phyloP scores from a whole-genome alignment of 768 basidiomycete genomes.

The Hygrocybe punicea region DNA sequence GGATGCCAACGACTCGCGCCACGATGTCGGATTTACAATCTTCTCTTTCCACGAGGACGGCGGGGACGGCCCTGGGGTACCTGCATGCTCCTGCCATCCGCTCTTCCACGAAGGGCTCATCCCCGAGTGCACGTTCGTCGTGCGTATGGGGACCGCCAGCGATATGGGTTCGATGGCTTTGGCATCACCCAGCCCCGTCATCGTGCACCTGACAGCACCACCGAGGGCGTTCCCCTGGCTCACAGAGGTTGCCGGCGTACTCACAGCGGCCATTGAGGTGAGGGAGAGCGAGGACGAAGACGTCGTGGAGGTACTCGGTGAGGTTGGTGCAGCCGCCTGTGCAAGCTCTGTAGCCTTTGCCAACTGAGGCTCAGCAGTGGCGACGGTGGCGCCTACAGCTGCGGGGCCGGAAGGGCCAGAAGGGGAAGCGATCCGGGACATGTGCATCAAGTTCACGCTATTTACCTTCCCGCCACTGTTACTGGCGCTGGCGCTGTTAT shows the following conservation, averaged over 20 bases:
- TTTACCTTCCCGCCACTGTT: conserved; percentile 43
- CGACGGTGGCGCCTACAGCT: background rate
- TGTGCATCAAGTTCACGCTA: conserved; percentile 42
- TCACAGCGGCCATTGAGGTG: conserved; percentile 35
- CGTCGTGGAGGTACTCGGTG: conserved; percentile 32
- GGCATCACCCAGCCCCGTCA: background rate
- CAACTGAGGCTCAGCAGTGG: conserved; percentile 14
- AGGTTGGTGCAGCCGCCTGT: conserved; percentile 16
- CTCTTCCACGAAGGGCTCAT: background rate
- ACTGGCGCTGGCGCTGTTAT: conserved; percentile 20
- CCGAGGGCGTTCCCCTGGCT: conserved; percentile 1
- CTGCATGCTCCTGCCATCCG: conserved; percentile 33
- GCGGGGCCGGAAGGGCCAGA: conserved; percentile 25
- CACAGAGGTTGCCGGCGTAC: conserved; percentile 12
- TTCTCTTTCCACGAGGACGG: conserved; percentile 40
- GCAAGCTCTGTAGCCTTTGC: conserved; percentile 4
- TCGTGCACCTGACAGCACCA: background rate
- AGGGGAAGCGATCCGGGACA: conserved; percentile 30
- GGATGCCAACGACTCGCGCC: conserved; percentile 16
- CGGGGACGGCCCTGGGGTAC: conserved; percentile 15
- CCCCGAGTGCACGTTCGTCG: background rate
- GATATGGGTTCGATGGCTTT: background rate
- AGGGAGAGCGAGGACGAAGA: conserved; percentile 56
- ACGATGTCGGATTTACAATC: conserved; percentile 34
- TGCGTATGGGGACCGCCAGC: background rate